These are phyloP conservation scores for Sugiyamaella marilandica DNA, from an alignment of 805 yeast genomes.

Conservation along the genomic window DNA sequence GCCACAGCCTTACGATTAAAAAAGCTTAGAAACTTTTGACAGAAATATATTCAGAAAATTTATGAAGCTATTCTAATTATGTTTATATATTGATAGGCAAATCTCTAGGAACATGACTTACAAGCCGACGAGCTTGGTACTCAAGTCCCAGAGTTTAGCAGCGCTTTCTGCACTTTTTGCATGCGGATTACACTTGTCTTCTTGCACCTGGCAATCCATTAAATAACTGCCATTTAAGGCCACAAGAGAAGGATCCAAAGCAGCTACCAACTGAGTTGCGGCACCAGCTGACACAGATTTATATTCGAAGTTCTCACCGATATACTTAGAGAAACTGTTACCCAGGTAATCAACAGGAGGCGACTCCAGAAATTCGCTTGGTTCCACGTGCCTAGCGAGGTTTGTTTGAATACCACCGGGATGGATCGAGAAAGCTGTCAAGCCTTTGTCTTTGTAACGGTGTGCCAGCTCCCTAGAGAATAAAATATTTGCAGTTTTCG, in stretches of 20 bases:
- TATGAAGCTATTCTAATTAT: too few relatives aligned
- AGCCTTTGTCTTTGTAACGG: slow-evolving; percentile 4
- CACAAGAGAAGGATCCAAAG: slow-evolving; percentile 8
- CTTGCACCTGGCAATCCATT: slow-evolving; percentile 7
- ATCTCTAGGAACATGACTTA: background rate
- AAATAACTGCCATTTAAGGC: slow-evolving; percentile 5
- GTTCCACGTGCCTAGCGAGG: slow-evolving; percentile 11
- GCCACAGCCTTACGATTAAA: too few relatives aligned
- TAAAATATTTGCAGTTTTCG: slow-evolving; percentile 15
- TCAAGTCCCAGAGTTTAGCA: slow-evolving; percentile 10
- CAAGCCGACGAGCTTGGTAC: slow-evolving; percentile 7
- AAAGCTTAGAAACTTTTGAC: too few relatives aligned
- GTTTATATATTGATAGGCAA: too few relatives aligned
- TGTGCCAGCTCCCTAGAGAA: slow-evolving; percentile 6
- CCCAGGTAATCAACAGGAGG: slow-evolving; percentile 8
- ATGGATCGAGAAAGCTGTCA: slow-evolving; percentile 10
- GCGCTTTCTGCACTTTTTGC: slow-evolving; percentile 8
- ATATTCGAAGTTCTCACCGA: background rate
- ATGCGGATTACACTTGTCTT: slow-evolving; percentile 3
- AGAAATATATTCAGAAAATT: too few relatives aligned
- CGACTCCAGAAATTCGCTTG: background rate
- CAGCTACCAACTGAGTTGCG: slow-evolving; percentile 8
- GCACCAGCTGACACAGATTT: slow-evolving; percentile 10
- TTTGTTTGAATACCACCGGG: slow-evolving; percentile 16
- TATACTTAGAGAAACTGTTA: background rate